Evolutionary conservation across 768 basidiomycete genomes (phyloP), one percentile per base, ranked within the genome.

Genomic region (Candolleomyces efflorescens): DNA sequence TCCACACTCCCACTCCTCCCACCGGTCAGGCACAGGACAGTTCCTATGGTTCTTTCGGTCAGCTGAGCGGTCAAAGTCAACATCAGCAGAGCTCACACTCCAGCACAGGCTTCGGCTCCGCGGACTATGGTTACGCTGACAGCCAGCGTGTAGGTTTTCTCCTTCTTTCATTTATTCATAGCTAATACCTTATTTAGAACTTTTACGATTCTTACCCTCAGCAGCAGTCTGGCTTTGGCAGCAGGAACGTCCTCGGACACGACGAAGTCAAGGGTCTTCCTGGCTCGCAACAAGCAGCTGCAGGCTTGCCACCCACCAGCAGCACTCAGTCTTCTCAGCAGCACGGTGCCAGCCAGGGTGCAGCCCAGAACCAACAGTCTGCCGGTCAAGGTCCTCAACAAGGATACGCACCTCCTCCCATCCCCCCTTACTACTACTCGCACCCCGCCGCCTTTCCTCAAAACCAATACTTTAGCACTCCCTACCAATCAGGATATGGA

Each of bases 171-270:
- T 59, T 12, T 24, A 44, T 50, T 26, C 20, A 50, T 3, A 12
- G 24, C 27, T 10, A 41, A 54, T 62, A 62, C 36, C 62, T 65
- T 54, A 69, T 63, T 60, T 61, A 89, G 87, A 82, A 82, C 62
- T 90, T 90, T 72, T 92, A 92, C 65, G 90, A 92, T 45, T 82
- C 83, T 9, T 91, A 92, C 65, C 65, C 67, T 51, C 89, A 85
- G 62, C 86, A 85, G 62, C 86, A 81, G 53, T 74, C 78, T 44
- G 80, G 75, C 27, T 92, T 92, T 61, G 80, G 81, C 36, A 82
- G 80, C 58, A 81, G 90, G 18, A 83, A 78, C 59, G 80, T 80
- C 22, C 76, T 91, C 7, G 80, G 81, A 15, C 89, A 90, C 48
- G 90, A 92, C 39, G 90, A 92, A 53, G 79, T 86, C 62, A 92